Evolutionary conservation across 2,329 filamentous ascomycete species (phyloP).

Genomic region (Pseudogymnoascus sp.): DNA sequence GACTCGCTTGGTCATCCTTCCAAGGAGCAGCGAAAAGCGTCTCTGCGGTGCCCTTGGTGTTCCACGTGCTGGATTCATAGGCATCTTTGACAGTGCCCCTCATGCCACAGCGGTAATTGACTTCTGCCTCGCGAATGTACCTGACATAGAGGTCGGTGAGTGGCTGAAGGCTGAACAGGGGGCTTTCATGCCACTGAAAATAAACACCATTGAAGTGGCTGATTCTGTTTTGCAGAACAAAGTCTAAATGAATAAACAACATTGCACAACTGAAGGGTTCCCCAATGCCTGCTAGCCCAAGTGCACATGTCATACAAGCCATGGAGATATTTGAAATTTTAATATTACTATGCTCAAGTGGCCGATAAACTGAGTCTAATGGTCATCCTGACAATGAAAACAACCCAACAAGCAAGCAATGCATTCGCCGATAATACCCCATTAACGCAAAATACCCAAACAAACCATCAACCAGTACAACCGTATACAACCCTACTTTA

Average conservation of each 20-base stretch:
- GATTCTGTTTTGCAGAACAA: slow-evolving; percentile 12
- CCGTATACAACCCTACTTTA: slow-evolving; percentile 1
- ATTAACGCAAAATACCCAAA: neutral
- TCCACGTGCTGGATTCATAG: slow-evolving; percentile 57
- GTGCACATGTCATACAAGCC: neutral
- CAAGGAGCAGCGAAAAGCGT: slow-evolving; percentile 48
- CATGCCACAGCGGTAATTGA: slow-evolving; percentile 48
- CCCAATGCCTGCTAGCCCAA: neutral
- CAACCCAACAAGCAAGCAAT: neutral
- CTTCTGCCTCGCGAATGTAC: slow-evolving; percentile 45
- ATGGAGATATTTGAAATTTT: neutral
- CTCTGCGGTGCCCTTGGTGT: slow-evolving; percentile 51
- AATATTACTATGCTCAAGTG: slow-evolving; percentile 3
- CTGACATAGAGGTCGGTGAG: slow-evolving; percentile 37
- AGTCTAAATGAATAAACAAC: neutral
- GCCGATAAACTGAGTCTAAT: neutral
- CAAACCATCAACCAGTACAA: slow-evolving; percentile 4
- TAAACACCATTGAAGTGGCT: slow-evolving; percentile 36
- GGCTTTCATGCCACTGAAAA: slow-evolving; percentile 39
- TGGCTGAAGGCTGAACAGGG: slow-evolving; percentile 45
- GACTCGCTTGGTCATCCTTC: slow-evolving; percentile 54
- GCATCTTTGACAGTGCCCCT: slow-evolving; percentile 47
- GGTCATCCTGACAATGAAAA: neutral
- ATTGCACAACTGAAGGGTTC: neutral
- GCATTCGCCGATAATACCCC: neutral